Percentiles rank a stretch among this genome's conserved stretches.
Evolutionary conservation across 2,329 filamentous ascomycete species (phyloP).

Genomic region (Botryosphaeria agaves): DNA sequence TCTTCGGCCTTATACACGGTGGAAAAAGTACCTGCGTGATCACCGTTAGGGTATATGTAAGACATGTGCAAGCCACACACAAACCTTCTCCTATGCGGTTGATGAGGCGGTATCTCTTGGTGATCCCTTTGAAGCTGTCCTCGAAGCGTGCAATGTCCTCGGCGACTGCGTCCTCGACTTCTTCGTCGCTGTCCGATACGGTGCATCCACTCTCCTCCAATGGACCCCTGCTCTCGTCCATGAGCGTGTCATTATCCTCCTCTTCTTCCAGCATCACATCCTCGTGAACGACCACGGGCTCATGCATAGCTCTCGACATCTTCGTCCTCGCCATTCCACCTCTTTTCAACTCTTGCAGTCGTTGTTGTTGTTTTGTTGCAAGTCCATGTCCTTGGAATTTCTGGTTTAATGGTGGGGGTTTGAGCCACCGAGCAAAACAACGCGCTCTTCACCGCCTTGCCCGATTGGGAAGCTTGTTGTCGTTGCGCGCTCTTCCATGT

Average conservation of each 20-base stretch:
- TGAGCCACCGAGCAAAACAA: too few species aligned
- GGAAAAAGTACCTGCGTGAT: conserved; percentile 79
- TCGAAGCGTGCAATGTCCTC: conserved; percentile 82
- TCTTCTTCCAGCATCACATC: conserved; percentile 12
- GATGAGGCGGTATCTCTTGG: conserved; percentile 70
- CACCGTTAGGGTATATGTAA: conserved; percentile 1
- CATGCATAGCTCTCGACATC: background rate
- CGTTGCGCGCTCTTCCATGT: too few species aligned
- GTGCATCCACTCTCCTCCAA: conserved; percentile 32
- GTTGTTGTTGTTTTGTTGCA: background rate
- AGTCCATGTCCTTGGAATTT: background rate
- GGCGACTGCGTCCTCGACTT: conserved; percentile 49
- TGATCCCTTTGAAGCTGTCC: conserved; percentile 67
- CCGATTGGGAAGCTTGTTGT: too few species aligned
- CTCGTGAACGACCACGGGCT: background rate
- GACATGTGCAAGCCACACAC: too few species aligned
- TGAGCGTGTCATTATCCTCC: conserved; percentile 14
- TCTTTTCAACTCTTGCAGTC: background rate
- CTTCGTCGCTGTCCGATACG: conserved; percentile 38
- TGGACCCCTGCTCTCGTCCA: conserved; percentile 31
- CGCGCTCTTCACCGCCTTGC: too few species aligned
- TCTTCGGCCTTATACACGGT: conserved; percentile 99
- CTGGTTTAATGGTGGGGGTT: background rate
- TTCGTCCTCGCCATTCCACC: conserved; percentile 1
- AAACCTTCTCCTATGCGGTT: conserved; percentile 93